Percentiles rank a stretch among this genome's conserved stretches.
phyloP scores from a whole-genome alignment of 1,284 basidiomycete genomes.

The Hymenochaete sp. region DNA sequence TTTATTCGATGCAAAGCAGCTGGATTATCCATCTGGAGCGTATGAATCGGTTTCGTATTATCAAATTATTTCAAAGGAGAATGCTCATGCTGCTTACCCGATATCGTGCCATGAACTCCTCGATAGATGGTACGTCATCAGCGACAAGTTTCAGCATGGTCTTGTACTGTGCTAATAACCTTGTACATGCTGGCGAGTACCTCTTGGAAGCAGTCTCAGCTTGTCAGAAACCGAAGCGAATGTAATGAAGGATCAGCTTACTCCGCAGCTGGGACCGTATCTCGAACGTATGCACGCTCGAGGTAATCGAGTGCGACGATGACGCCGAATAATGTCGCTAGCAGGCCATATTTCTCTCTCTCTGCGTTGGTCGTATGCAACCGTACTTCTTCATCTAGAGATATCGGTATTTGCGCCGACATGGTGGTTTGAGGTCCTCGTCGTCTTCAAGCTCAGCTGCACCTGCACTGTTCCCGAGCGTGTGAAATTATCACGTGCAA shows the following conservation, averaged over 20 bases:
- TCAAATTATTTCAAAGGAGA: neutral
- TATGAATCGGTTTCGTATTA: neutral
- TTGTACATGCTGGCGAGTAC: constrained; percentile 93
- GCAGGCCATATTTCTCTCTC: constrained; percentile 81
- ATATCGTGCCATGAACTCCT: constrained; percentile 89
- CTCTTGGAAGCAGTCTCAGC: constrained; percentile 40
- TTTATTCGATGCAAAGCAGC: constrained; percentile 85
- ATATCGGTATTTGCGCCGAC: constrained; percentile 28
- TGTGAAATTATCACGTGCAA: too few relatives aligned
- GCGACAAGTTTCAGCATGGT: constrained; percentile 91
- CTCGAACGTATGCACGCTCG: constrained; percentile 91
- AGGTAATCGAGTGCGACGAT: constrained; percentile 90
- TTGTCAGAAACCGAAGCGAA: neutral
- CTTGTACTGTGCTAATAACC: constrained; percentile 92
- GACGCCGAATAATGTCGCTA: constrained; percentile 88
- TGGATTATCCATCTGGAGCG: constrained; percentile 80
- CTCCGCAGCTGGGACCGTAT: constrained; percentile 86
- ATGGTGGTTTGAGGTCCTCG: too few relatives aligned
- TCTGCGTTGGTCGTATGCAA: constrained; percentile 85
- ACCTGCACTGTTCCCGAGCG: too few relatives aligned
- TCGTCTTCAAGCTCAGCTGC: too few relatives aligned
- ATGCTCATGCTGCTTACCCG: constrained; percentile 43
- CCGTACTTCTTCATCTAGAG: constrained; percentile 85
- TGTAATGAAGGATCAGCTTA: constrained; percentile 38
- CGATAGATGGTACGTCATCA: constrained; percentile 74